Base-by-base conservation (phyloP, 352 stramenopile species). In the Phytopythium helicoides region DNA sequence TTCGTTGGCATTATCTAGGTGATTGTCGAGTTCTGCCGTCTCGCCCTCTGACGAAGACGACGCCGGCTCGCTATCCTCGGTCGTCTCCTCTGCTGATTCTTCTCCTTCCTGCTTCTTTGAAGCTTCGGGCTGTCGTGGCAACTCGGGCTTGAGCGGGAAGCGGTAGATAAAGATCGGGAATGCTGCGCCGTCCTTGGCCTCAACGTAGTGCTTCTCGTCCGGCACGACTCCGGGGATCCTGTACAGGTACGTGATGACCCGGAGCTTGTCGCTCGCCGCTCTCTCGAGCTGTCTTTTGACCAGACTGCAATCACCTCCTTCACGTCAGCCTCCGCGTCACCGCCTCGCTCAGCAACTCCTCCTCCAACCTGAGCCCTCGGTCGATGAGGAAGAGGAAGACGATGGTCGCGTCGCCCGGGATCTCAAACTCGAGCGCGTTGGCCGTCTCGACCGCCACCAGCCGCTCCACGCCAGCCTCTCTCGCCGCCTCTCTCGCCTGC, bases 311-410 rank as follows among this genome's bases (percentile, higher is more conserved):
- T n/a, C n/a, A n/a, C n/a, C n/a, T n/a, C n/a, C n/a, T n/a, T n/a
- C 46, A 33, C 12, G 44, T 46, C n/a, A 21, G 26, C 7, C 8
- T n/a, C 14, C 21, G 39, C 21, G 18, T 47, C 22, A 28, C 3
- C 16, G 12, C 40, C 9, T 15, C 8, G 14, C n/a, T n/a, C n/a
- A n/a, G n/a, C n/a, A n/a, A n/a, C n/a, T n/a, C n/a, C n/a, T n/a
- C 4, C 21, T 68, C 62, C 37, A 68, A 90, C 76, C 74, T 66
- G 47, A 93, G 61, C 0, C 82, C 82, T 16, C 76, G 76, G 36
- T 81, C 66, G 34, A 93, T 91, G 49, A 93, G 76, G 35, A 93
- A 93, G 38, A 93, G 66, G 54, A 93, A 93, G 45, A 93, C 58
- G 42, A 93, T 55, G 9, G 78, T 85, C 5, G 81, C 82, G 28